phyloP scores from a whole-genome alignment of 306 rosid genomes.

The Comarum palustre region DNA sequence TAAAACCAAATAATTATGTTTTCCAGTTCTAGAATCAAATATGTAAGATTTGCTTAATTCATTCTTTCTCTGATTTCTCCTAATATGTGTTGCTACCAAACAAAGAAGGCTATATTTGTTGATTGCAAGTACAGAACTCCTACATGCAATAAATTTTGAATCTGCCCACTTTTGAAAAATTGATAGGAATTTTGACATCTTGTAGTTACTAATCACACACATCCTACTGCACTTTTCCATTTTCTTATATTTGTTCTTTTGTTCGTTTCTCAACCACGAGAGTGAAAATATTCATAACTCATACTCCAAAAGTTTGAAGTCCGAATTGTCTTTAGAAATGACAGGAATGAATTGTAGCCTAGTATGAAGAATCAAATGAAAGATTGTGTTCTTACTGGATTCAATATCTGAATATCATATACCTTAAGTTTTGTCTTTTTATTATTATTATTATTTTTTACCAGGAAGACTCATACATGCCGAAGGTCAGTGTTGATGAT shows the following conservation, averaged over 20 bases:
- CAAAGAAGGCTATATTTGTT: neutral
- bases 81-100: neutral
- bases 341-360: neutral
- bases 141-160: neutral
- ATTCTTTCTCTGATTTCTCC: neutral
- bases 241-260: neutral
- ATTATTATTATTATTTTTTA: neutral
- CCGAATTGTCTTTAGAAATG: constrained; percentile 8
- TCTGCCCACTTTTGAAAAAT: neutral
- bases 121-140: neutral
- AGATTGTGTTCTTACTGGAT: neutral
- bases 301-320: neutral
- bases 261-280: neutral
- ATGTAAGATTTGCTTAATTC: neutral
- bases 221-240: neutral
- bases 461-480: constrained; percentile 57
- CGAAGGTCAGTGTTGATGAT: constrained; percentile 31
- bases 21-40: neutral
- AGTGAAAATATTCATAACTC: neutral
- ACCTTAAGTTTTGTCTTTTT: neutral
- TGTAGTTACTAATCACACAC: neutral
- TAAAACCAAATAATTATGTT: neutral
- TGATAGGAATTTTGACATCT: neutral
- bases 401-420: neutral
- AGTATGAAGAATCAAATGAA: neutral